Conservation (phyloP, 176 grass and related monocot genomes). For the Musa beccarii region DNA sequence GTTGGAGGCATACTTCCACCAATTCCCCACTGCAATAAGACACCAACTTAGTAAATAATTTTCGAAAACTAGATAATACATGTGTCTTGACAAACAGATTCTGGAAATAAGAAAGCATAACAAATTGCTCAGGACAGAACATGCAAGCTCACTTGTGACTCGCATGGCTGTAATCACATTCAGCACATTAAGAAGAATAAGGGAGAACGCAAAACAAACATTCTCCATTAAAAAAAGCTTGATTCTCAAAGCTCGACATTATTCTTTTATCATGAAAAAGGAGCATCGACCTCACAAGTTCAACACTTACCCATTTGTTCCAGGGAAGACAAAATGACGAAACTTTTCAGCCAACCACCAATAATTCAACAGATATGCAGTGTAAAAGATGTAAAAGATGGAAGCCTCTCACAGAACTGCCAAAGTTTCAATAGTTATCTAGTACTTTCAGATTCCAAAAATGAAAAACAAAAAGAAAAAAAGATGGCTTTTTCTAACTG, state of each 20-base stretch:
- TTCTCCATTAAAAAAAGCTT: no score
- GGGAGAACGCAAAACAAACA: not conserved
- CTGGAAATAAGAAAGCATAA: not conserved
- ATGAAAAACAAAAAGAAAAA: no score
- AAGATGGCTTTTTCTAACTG: no score
- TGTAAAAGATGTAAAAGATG: no score
- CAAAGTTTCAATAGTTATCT: no score
- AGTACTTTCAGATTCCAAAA: no score
- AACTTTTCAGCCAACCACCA: not conserved
- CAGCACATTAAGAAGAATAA: not conserved
- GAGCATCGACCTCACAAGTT: not conserved
- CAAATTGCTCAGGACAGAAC: not conserved
- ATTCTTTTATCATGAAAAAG: not conserved
- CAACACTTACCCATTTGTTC: not conserved
- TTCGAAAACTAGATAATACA: not conserved
- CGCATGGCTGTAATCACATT: no score
- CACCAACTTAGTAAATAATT: not conserved
- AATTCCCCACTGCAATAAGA: conserved; percentile 26
- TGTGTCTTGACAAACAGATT: not conserved
- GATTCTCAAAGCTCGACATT: no score
- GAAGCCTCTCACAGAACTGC: no score
- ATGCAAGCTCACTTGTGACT: not conserved
- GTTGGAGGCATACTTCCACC: not conserved
- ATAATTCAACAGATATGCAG: no score
- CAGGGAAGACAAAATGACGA: not conserved